Conservation (phyloP, 306 rosid species). For the Benincasa hispida region DNA sequence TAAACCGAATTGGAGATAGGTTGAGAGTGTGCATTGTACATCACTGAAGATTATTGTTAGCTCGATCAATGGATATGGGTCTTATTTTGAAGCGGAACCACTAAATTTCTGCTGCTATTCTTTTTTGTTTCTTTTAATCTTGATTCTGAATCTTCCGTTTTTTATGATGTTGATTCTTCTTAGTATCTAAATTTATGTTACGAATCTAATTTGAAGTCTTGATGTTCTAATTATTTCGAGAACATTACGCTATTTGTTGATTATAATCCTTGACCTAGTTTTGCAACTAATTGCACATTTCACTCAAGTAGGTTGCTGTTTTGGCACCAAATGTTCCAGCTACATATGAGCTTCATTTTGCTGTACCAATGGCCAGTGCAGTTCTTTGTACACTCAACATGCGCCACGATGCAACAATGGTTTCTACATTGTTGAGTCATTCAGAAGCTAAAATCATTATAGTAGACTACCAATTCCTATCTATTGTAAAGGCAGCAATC, state of each 20-base stretch:
- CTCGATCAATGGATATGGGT: background rate
- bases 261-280: background rate
- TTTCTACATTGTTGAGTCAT: slow-evolving; percentile 44
- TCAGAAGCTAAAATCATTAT: slow-evolving; percentile 41
- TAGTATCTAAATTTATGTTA: background rate
- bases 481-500: slow-evolving; percentile 4
- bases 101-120: background rate
- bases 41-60: background rate
- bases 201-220: background rate
- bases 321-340: slow-evolving; percentile 64
- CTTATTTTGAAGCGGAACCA: background rate
- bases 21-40: background rate
- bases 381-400: slow-evolving; percentile 50
- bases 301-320: slow-evolving; percentile 17
- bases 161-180: background rate
- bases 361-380: slow-evolving; percentile 64
- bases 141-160: background rate
- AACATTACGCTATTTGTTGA: background rate
- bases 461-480: slow-evolving; percentile 30
- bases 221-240: background rate
- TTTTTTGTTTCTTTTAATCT: background rate
- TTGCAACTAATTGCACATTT: background rate
- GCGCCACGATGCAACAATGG: slow-evolving; percentile 49
- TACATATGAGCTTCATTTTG: slow-evolving; percentile 73
- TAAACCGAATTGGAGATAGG: background rate